A percentile compares a stretch with the other conserved stretches of the same genome.
phyloP scores from a whole-genome alignment of 306 rosid genomes.

The Vicia villosa region DNA sequence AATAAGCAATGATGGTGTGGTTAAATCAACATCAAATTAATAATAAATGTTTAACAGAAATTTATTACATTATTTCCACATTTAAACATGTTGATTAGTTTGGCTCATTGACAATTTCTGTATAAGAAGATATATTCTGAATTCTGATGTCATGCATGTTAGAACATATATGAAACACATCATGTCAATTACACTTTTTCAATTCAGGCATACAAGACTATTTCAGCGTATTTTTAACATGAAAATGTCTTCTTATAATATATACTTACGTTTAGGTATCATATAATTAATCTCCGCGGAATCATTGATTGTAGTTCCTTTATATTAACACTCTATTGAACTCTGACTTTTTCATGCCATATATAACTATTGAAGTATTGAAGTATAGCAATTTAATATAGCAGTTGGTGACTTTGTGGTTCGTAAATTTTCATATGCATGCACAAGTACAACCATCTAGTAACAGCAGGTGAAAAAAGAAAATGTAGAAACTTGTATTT shows the following conservation, averaged over 20 bases:
- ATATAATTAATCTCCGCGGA: not conserved
- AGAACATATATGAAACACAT: not conserved
- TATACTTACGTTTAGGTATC: not conserved
- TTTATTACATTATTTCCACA: slow-evolving; percentile 11
- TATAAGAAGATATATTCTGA: too few relatives aligned
- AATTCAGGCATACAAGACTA: not conserved
- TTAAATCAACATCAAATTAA: too few relatives aligned
- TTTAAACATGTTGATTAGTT: slow-evolving; percentile 34
- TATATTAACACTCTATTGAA: not conserved
- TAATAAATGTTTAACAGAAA: too few relatives aligned
- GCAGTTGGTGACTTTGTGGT: not conserved
- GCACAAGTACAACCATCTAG: not conserved
- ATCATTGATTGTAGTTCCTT: not conserved
- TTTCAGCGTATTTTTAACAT: not conserved
- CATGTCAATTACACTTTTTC: not conserved
- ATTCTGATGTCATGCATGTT: not conserved
- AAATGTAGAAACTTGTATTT: not conserved
- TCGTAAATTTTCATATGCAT: not conserved
- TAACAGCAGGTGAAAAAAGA: not conserved
- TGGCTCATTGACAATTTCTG: slow-evolving; percentile 36
- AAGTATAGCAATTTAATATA: not conserved
- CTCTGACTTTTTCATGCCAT: not conserved
- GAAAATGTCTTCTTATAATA: not conserved
- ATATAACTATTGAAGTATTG: not conserved
- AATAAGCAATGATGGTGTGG: too few relatives aligned